A percentile compares a stretch with the other conserved stretches of the same genome.
These are phyloP conservation scores for Xylariomycetidae sp. DNA, from an alignment of 2,329 filamentous ascomycete genomes.

Conservation along the genomic window DNA sequence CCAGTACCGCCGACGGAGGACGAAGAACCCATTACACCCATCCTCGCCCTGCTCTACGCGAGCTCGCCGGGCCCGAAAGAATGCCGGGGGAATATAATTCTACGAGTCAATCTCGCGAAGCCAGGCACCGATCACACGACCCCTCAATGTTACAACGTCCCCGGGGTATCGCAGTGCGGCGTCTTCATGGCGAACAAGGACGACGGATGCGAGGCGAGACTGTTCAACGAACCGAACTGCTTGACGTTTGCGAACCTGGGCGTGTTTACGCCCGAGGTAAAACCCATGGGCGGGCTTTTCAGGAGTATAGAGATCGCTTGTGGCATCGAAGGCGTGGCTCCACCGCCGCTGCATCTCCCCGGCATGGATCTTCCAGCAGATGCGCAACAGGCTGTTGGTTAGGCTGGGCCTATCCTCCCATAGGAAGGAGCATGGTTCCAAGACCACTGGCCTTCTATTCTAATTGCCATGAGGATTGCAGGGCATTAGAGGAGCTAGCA, in stretches of 20 bases:
- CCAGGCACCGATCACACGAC: slow-evolving; percentile 18
- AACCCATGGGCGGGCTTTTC: slow-evolving; percentile 29
- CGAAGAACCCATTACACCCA: slow-evolving; percentile 35
- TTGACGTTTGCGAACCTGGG: slow-evolving; percentile 29
- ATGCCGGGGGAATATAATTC: slow-evolving; percentile 28
- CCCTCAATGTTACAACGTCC: slow-evolving; percentile 31
- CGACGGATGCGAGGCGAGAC: slow-evolving; percentile 32
- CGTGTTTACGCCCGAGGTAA: slow-evolving; percentile 30
- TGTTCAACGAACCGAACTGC: slow-evolving; percentile 32
- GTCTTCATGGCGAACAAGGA: slow-evolving; percentile 31
- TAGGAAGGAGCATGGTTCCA: no score
- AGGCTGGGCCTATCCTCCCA: no score
- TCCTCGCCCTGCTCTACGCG: slow-evolving; percentile 41
- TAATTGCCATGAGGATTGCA: no score
- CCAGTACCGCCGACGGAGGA: slow-evolving; percentile 29
- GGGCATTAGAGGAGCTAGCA: no score
- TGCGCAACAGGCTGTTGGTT: slow-evolving; percentile 18
- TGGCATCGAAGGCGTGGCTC: slow-evolving; percentile 23
- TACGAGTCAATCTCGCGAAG: slow-evolving; percentile 22
- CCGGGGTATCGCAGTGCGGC: slow-evolving; percentile 27
- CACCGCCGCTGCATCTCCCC: slow-evolving; percentile 21
- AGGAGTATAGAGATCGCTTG: slow-evolving; percentile 32
- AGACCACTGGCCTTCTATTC: no score
- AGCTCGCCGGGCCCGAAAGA: slow-evolving; percentile 30
- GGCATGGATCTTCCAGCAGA: slow-evolving; percentile 17